phyloP scores from a whole-genome alignment of 176 grass and related monocot genomes.

The Chloris gayana region DNA sequence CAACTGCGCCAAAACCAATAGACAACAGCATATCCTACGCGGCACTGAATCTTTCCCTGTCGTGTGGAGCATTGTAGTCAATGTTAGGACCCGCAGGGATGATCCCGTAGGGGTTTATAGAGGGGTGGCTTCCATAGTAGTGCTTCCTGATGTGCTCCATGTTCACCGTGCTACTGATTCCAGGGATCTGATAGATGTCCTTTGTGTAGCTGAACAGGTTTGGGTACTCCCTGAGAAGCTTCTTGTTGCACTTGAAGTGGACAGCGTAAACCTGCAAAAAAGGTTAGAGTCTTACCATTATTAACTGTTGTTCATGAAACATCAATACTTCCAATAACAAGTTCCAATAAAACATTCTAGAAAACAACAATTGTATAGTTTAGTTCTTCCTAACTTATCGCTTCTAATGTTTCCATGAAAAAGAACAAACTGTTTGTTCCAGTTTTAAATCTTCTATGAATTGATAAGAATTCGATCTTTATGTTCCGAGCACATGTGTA shows the following conservation, averaged over 20 bases:
- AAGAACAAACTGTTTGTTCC: no score
- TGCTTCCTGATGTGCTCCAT: constrained; percentile 95
- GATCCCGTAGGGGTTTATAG: constrained; percentile 75
- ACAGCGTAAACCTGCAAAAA: constrained; percentile 76
- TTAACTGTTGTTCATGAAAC: no score
- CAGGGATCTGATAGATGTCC: constrained; percentile 84
- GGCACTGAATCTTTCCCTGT: constrained; percentile 60
- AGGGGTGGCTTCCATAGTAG: constrained; percentile 94
- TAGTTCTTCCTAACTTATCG: no score
- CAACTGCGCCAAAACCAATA: no score
- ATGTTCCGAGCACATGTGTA: no score
- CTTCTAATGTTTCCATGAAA: no score
- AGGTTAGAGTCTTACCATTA: background rate
- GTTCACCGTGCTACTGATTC: constrained; percentile 73
- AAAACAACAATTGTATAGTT: background rate
- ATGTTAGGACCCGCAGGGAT: constrained; percentile 75
- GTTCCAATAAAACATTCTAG: no score
- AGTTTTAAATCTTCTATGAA: no score
- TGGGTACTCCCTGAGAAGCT: constrained; percentile 71
- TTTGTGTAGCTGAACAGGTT: constrained; percentile 96
- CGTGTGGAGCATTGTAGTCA: constrained; percentile 75
- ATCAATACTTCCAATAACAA: no score
- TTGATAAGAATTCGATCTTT: no score
- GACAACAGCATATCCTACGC: no score
- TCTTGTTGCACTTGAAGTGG: constrained; percentile 98